These are phyloP conservation scores for Evernia prunastri DNA, from an alignment of 495 filamentous ascomycete species.

Conservation along the genomic window DNA sequence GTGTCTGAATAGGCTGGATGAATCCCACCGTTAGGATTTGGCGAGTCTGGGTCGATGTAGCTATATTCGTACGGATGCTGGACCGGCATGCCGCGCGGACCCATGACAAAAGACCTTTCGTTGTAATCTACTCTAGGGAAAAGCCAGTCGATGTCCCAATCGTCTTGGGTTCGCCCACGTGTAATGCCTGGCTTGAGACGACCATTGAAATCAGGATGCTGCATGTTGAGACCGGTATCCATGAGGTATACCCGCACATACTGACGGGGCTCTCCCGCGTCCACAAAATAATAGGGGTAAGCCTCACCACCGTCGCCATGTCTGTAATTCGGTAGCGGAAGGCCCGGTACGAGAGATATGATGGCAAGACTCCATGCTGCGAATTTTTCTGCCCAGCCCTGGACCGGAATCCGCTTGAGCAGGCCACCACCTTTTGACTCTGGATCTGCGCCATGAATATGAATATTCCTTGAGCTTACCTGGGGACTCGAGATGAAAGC, in stretches of 20 bases:
- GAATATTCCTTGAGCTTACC: not conserved
- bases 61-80: not conserved
- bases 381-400: not conserved
- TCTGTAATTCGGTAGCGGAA: not conserved
- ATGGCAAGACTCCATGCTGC: conserved; percentile 1
- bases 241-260: conserved; percentile 1
- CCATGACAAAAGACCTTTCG: not conserved
- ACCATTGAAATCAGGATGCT: not conserved
- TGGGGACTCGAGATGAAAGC: not conserved
- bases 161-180: not conserved
- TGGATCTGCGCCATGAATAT: not conserved
- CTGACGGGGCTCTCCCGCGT: not conserved
- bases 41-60: not conserved
- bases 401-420: not conserved
- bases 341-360: conserved; percentile 2
- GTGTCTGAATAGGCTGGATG: conserved; percentile 5
- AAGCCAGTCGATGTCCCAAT: conserved; percentile 9
- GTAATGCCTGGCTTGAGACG: not conserved
- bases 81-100: not conserved
- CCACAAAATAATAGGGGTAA: not conserved
- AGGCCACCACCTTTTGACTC: not conserved
- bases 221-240: conserved; percentile 7
- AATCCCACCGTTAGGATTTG: not conserved
- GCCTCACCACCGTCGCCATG: not conserved
- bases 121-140: not conserved